These are phyloP conservation scores for Sporodiniella umbellata DNA, from an alignment of 371 early-diverging fungal genomes.

Conservation along the genomic window DNA sequence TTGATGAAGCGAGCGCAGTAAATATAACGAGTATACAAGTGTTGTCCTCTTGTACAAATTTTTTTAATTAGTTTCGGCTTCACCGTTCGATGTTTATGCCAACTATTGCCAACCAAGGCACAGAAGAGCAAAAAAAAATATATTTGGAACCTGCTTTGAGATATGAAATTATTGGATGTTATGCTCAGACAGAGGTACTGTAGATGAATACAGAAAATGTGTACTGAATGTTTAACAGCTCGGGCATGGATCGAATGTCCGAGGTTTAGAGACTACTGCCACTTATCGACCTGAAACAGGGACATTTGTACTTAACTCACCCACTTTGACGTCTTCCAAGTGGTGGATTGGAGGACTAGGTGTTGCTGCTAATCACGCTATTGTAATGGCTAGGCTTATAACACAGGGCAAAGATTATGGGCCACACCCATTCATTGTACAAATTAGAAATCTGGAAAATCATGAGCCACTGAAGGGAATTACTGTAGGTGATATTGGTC, in stretches of 20 bases:
- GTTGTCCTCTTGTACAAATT: not conserved
- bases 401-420: conserved; percentile 70
- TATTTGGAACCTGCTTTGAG: conserved; percentile 60
- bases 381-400: conserved; percentile 77
- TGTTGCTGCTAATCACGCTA: conserved; percentile 75
- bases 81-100: conserved; percentile 75
- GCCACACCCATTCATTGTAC: conserved; percentile 76
- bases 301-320: conserved; percentile 75
- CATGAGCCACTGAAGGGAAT: conserved; percentile 68
- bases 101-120: conserved; percentile 63
- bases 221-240: conserved; percentile 27
- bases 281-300: conserved; percentile 69
- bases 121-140: conserved; percentile 60
- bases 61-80: conserved; percentile 33
- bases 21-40: conserved; percentile 5
- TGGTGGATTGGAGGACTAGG: conserved; percentile 94
- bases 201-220: not conserved
- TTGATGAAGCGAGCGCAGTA: conserved; percentile 59
- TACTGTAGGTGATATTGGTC: conserved; percentile 78
- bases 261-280: conserved; percentile 85
- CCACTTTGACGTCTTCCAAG: conserved; percentile 70
- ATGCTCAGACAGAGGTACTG: conserved; percentile 68
- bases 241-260: conserved; percentile 78
- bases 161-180: conserved; percentile 74
- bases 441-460: conserved; percentile 61